Base-by-base conservation (phyloP, 2,329 filamentous ascomycete genomes). In the Calonectria fujianensis region DNA sequence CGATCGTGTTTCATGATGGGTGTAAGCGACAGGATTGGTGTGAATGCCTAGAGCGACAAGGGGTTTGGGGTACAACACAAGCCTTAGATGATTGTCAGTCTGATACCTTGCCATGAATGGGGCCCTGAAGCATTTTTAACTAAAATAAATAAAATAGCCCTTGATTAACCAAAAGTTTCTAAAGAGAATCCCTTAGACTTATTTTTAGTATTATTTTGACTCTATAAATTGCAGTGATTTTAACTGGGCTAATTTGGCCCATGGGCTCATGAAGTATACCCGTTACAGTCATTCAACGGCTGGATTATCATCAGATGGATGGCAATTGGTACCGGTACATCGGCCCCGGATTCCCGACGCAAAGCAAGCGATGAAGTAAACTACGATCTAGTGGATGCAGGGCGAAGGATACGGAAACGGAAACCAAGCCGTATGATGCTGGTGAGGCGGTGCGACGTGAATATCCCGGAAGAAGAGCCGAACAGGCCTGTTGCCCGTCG, bases 301-400 rank as follows among this genome's bases (percentile, higher is more conserved):
- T 24, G 24, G 24, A 24, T 24, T 24, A 24, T 24, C 24, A 24
- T 24, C 24, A 27, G 48, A 37, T 69, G 32, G 37, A 35, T 31
- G 54, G 66, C 48, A 37, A 61, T 70, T 24, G 37, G 45, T 45
- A 35, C 45, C 57, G 77, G 76, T 54, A 70, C 67, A 29, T 78
- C 77, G 77, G 77, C 66, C 78, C 67, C 70, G 73, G 74, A 73
- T 74, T 67, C 51, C 70, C 31, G 75, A 69, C 51, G 24, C 41
- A 37, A 59, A 32, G 61, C 70, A 64, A 69, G 50, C 5, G n/a
- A 41, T 13, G 20, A 59, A 57, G n/a, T 32, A 24, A 16, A 41
- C 35, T 51, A 41, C 52, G n/a, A 50, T 27, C 45, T 59, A 31
- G 18, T 39, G 14, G 39, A 48, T 66, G 29, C 59, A 67, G 48